Percentiles rank a stretch among this genome's conserved stretches.
Conservation (phyloP, 495 filamentous ascomycete species). For the Jackrogersella minutella region DNA sequence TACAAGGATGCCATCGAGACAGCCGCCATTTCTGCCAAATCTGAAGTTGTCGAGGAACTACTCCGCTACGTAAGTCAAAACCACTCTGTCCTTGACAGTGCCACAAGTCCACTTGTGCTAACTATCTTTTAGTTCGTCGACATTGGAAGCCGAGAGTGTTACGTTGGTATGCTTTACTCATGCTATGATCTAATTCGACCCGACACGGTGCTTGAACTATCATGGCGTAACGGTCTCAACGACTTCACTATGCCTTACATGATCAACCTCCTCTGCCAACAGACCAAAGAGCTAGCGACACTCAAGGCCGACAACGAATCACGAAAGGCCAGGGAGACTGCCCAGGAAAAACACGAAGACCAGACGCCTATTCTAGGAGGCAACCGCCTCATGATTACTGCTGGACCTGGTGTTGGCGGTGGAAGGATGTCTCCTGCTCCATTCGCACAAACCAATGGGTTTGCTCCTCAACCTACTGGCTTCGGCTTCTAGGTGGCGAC, state of each 20-base stretch:
- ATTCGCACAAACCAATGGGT: slow-evolving; percentile 78
- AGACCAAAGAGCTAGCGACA: slow-evolving; percentile 81
- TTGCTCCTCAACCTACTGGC: slow-evolving; percentile 82
- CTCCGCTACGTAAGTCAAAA: slow-evolving; percentile 93
- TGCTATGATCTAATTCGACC: slow-evolving; percentile 98
- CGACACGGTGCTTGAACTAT: slow-evolving; percentile 91
- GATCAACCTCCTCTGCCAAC: slow-evolving; percentile 96
- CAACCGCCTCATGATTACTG: slow-evolving; percentile 96
- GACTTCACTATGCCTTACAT: slow-evolving; percentile 99
- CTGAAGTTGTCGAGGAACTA: slow-evolving; percentile 93
- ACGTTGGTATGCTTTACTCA: slow-evolving; percentile 97
- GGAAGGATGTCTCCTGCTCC: slow-evolving; percentile 65
- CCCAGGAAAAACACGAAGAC: slow-evolving; percentile 88
- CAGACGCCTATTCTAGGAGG: slow-evolving; percentile 92
- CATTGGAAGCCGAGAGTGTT: slow-evolving; percentile 98
- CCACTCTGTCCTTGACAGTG: slow-evolving; percentile 34
- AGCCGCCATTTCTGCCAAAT: slow-evolving; percentile 89
- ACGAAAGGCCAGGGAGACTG: slow-evolving; percentile 86
- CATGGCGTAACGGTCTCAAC: slow-evolving; percentile 92
- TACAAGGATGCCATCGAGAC: slow-evolving; percentile 99
- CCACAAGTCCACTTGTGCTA: slow-evolving; percentile 20
- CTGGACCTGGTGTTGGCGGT: slow-evolving; percentile 68
- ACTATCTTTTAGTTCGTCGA: slow-evolving; percentile 85
- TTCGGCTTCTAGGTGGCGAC: slow-evolving; percentile 56
- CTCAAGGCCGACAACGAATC: slow-evolving; percentile 98